Percentiles rank a stretch among this genome's conserved stretches.
Evolutionary conservation across 305 asterid genomes (phyloP).

Genomic region (Solanum hybrid): DNA sequence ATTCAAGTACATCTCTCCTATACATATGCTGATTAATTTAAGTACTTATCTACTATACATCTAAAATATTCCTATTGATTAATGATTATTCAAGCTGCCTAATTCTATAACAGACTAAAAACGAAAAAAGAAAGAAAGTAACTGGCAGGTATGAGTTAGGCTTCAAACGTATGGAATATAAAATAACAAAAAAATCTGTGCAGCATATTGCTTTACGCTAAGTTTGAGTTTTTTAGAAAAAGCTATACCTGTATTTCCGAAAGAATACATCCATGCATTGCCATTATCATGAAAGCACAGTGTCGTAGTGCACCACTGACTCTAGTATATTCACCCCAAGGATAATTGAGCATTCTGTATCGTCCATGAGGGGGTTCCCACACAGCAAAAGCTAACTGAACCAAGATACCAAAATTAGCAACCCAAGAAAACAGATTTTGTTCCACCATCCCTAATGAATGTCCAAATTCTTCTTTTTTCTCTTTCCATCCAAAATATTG

Average conservation of each 20-base stretch:
- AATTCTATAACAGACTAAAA: neutral
- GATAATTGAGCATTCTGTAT: constrained; percentile 71
- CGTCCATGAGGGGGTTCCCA: constrained; percentile 99
- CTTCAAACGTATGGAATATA: neutral
- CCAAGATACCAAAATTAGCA: neutral
- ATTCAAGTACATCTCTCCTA: neutral
- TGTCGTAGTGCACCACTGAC: constrained; percentile 89
- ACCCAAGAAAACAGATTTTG: neutral
- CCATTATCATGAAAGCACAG: constrained; percentile 96
- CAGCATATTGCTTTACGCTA: neutral
- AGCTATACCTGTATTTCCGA: constrained; percentile 77
- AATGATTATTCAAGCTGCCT: neutral
- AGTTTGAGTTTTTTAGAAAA: neutral
- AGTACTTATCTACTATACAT: neutral
- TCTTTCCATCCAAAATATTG: neutral
- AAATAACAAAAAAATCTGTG: neutral
- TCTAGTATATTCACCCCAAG: constrained; percentile 75
- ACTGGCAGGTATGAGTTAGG: neutral
- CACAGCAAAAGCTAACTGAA: constrained; percentile 66
- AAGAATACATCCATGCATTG: constrained; percentile 93
- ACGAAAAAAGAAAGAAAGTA: neutral
- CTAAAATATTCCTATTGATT: neutral
- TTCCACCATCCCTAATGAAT: neutral
- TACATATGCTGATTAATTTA: neutral
- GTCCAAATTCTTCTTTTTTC: neutral